Conservation (phyloP, 352 stramenopile genomes). For the Phytophthora quininea region DNA sequence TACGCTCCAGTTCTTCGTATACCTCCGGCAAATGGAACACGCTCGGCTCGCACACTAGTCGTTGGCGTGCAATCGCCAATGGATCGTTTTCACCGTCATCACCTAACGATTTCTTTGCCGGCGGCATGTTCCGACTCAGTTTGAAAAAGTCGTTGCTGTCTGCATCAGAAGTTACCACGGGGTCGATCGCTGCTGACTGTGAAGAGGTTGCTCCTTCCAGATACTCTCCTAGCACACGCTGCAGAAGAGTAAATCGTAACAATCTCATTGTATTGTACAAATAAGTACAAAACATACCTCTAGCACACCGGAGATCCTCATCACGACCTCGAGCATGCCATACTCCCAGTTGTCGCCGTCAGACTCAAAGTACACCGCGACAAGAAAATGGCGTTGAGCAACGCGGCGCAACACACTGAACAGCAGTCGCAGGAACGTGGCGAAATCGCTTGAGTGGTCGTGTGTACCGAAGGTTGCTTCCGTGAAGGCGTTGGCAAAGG, state of each 20-base stretch:
- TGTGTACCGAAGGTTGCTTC: constrained; percentile 75
- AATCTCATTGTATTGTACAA: no score
- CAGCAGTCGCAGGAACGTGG: constrained; percentile 69
- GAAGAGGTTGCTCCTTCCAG: constrained; percentile 48
- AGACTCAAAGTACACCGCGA: constrained; percentile 65
- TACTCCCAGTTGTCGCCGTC: constrained; percentile 74
- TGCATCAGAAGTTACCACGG: constrained; percentile 17
- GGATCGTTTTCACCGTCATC: constrained; percentile 34
- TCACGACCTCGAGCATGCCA: constrained; percentile 68
- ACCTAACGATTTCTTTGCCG: constrained; percentile 36
- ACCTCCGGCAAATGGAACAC: constrained; percentile 80
- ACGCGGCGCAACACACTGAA: constrained; percentile 72
- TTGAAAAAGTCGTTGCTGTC: constrained; percentile 55
- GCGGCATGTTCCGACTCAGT: constrained; percentile 63
- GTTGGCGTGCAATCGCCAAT: constrained; percentile 17
- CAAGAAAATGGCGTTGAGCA: constrained; percentile 70
- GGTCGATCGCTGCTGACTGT: constrained; percentile 27
- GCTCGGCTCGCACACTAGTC: constrained; percentile 68
- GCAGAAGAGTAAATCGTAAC: neutral
- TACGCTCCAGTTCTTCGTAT: constrained; percentile 71
- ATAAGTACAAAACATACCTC: constrained; percentile 40
- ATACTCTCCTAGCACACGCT: constrained; percentile 74
- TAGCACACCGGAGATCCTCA: constrained; percentile 64
- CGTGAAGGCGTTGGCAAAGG: constrained; percentile 76
- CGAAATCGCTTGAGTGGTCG: constrained; percentile 69